phyloP scores from a whole-genome alignment of 305 asterid species.

The Fraxinus dipetala region DNA sequence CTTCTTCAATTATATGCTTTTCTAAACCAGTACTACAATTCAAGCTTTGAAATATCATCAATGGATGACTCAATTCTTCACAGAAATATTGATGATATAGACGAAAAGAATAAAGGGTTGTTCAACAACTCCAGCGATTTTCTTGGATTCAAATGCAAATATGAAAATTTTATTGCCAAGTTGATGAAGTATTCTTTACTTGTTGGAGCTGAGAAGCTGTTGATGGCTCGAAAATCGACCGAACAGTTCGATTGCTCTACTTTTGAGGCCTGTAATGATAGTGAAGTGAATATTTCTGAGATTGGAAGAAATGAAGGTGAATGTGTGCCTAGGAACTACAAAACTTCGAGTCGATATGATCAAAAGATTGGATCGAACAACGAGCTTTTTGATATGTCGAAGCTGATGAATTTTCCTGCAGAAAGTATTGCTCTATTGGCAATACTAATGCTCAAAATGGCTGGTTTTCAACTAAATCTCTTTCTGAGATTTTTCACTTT shows the following conservation, averaged over 20 bases:
- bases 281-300: background rate
- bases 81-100: slow-evolving; percentile 22
- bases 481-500: slow-evolving; percentile 35
- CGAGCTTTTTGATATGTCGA: slow-evolving; percentile 4
- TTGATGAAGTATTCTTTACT: slow-evolving; percentile 32
- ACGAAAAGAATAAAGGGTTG: slow-evolving; percentile 15
- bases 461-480: slow-evolving; percentile 38
- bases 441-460: slow-evolving; percentile 30
- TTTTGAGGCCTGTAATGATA: slow-evolving; percentile 9
- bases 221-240: slow-evolving; percentile 40
- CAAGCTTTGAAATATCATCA: slow-evolving; percentile 25
- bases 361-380: slow-evolving; percentile 4
- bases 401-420: slow-evolving; percentile 7
- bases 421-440: slow-evolving; percentile 26
- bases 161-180: slow-evolving; percentile 20
- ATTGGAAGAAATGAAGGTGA: slow-evolving; percentile 12
- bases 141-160: slow-evolving; percentile 7
- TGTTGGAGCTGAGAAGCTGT: slow-evolving; percentile 46
- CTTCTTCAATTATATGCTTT: background rate
- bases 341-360: background rate
- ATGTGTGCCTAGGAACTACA: slow-evolving; percentile 14
- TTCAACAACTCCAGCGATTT: slow-evolving; percentile 15
- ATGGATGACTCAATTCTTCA: slow-evolving; percentile 39
- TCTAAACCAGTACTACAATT: background rate
- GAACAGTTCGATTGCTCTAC: slow-evolving; percentile 7